Conservation (phyloP, 2,329 filamentous ascomycete species). For the Colletotrichum chrysophilum region DNA sequence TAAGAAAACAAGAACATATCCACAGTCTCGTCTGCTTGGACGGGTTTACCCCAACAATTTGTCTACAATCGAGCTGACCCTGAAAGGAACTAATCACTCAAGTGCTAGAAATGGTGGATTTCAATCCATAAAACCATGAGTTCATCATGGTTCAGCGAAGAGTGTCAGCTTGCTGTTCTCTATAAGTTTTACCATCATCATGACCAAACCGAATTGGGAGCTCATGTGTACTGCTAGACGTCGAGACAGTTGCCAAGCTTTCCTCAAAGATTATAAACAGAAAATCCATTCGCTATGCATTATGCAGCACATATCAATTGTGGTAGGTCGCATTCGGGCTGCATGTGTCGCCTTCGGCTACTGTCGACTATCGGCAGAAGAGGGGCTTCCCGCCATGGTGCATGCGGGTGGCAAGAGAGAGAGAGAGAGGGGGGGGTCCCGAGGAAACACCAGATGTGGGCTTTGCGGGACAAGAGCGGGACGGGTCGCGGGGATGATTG, state of each 20-base stretch:
- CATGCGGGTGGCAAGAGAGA: background rate
- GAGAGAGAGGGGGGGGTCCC: background rate
- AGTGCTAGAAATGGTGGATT: background rate
- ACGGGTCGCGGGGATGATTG: background rate
- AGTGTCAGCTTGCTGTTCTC: background rate
- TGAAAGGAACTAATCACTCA: background rate
- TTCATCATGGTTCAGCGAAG: background rate
- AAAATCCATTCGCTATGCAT: background rate
- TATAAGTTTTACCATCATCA: background rate
- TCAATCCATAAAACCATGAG: background rate
- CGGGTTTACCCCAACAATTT: background rate
- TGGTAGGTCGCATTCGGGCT: background rate
- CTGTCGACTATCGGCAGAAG: background rate
- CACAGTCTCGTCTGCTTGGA: background rate
- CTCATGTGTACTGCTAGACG: background rate
- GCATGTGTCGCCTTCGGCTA: background rate
- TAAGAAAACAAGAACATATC: background rate
- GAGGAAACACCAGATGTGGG: background rate
- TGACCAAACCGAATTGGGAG: background rate
- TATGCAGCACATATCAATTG: background rate
- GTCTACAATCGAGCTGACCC: background rate
- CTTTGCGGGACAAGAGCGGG: background rate
- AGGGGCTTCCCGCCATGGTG: background rate
- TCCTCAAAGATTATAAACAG: background rate
- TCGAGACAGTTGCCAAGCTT: background rate